These are phyloP conservation scores for Fagopyrum esculentum DNA, from an alignment of 148 eudicot genomes.

Conservation along the genomic window DNA sequence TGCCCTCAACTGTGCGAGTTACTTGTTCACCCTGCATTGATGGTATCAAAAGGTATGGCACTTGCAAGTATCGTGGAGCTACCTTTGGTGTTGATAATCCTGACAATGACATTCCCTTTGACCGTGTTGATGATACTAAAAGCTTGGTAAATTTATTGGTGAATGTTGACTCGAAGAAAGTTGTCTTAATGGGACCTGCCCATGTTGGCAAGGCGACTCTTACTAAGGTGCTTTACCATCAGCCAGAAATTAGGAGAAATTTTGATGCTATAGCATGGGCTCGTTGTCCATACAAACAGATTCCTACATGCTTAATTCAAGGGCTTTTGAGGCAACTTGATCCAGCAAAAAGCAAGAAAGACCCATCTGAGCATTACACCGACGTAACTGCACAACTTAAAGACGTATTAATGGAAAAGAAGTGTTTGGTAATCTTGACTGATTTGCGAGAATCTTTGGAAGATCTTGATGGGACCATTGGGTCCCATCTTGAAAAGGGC, in stretches of 20 bases:
- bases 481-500: constrained; percentile 12
- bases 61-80: not conserved
- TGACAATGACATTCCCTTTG: constrained; percentile 12
- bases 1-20: not conserved
- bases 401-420: constrained; percentile 15
- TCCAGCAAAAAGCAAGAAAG: not conserved
- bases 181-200: constrained; percentile 20
- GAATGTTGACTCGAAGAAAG: not conserved
- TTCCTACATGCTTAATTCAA: not conserved
- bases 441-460: constrained; percentile 24
- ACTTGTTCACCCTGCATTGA: constrained; percentile 4
- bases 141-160: constrained; percentile 19
- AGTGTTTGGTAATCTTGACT: constrained; percentile 35
- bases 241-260: constrained; percentile 6
- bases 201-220: constrained; percentile 20
- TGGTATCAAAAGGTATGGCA: not conserved
- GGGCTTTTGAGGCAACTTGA: constrained; percentile 1
- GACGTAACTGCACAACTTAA: not conserved
- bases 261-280: constrained; percentile 22
- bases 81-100: not conserved
- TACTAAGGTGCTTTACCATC: constrained; percentile 14
- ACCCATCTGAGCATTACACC: not conserved
- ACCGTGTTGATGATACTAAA: constrained; percentile 21
- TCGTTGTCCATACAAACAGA: constrained; percentile 3
- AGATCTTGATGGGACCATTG: not conserved